phyloP scores from a whole-genome alignment of 2,329 filamentous ascomycete genomes.

The Ophiostoma quercus region DNA sequence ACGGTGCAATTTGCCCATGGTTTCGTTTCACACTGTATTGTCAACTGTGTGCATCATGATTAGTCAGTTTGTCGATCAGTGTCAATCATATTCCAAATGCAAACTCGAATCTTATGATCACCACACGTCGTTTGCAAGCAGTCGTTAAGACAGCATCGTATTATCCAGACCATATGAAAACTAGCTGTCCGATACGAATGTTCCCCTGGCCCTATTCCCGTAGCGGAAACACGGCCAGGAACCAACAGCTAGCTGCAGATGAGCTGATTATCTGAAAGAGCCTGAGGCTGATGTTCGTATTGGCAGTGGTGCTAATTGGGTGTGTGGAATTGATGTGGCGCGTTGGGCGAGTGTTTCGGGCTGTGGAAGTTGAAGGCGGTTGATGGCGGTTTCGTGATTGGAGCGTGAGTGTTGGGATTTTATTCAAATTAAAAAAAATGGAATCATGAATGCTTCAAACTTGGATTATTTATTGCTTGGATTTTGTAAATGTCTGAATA shows the following conservation, averaged over 20 bases:
- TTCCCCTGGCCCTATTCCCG: not conserved
- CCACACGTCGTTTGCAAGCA: not conserved
- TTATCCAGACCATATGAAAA: not conserved
- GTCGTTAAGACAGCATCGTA: not conserved
- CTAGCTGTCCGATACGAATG: not conserved
- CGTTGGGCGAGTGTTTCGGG: not conserved
- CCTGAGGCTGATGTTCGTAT: not conserved
- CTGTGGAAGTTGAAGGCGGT: not conserved
- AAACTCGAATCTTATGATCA: not conserved
- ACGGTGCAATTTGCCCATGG: not conserved
- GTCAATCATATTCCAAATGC: not conserved
- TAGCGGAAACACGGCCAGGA: not conserved
- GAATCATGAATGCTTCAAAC: no score
- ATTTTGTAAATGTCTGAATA: no score
- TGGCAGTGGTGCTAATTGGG: no score
- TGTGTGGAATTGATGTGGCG: not conserved
- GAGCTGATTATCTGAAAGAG: not conserved
- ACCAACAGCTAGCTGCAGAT: not conserved
- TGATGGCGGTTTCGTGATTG: not conserved
- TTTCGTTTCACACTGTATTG: not conserved
- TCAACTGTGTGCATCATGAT: not conserved
- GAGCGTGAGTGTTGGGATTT: not conserved
- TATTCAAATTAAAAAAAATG: no score
- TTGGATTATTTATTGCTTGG: no score
- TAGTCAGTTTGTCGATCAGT: not conserved